Evolutionary conservation across 139 green algal genomes (phyloP), one percentile per base, ranked within the genome.

Genomic region (Ettlia oleoabundans): DNA sequence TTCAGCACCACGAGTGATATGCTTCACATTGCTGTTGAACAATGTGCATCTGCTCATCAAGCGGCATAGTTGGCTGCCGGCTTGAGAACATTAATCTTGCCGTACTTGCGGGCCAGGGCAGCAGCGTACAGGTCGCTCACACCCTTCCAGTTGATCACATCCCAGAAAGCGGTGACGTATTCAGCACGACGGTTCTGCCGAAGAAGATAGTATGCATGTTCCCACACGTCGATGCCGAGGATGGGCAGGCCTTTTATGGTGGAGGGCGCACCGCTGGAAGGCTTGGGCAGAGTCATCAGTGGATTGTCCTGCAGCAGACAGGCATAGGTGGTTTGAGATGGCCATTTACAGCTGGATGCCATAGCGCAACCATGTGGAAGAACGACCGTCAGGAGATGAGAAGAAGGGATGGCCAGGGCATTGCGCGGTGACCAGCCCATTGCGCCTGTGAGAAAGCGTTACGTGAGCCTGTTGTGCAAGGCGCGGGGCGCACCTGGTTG

Each of bases 161-260:
- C 92, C 86, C 88, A 95, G 75, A 90, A 97, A 35, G 90, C 92
- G 28, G 84, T 64, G 62, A 96, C 93, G 90, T 96, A 97, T 69
- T 94, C 91, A n/a, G 91, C 90, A 10, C 93, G 82, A 43, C 80
- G 40, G 88, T 97, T 96, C 87, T 95, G 89, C 84, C 3, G 7
- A 42, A 71, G 2, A 4, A 41, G 35, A 3, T 30, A 43, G 73
- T 80, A 68, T 0, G 73, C 73, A 35, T 80, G 73, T 13, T 80
- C 73, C 73, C 71, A 72, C 5, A 72, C 91, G 62, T 95, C 92
- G 3, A 95, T 63, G 61, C 89, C 89, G 28, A 95, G 61, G 26
- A 85, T 80, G 26, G 84, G 80, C 9, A 62, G 77, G 61, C 73
- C 40, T 2, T 35, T 3, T n/a, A n/a, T n/a, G n/a, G n/a, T n/a